These are phyloP conservation scores for Megacollybia marginata DNA, from an alignment of 768 basidiomycete species.

Conservation along the genomic window DNA sequence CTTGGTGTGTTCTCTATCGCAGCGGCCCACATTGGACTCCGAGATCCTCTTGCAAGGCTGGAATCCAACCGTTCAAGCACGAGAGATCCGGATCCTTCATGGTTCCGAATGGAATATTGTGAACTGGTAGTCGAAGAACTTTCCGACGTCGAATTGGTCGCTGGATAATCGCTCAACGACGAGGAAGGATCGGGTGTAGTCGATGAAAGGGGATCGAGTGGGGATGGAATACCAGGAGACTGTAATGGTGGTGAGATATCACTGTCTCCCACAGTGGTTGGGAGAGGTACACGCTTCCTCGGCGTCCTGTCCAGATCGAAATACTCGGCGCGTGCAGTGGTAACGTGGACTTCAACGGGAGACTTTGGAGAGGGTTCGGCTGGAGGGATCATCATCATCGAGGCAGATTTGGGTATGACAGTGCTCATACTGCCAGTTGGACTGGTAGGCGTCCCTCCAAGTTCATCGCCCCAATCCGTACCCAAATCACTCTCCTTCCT, in stretches of 20 bases:
- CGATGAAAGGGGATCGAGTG: slow-evolving; percentile 51
- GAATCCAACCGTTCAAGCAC: slow-evolving; percentile 69
- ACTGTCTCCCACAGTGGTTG: no score
- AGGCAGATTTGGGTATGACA: no score
- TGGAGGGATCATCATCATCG: no score
- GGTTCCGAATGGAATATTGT: slow-evolving; percentile 44
- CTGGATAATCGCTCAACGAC: slow-evolving; percentile 64
- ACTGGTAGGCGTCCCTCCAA: slow-evolving; percentile 43
- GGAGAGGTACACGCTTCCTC: no score
- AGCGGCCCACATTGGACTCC: slow-evolving; percentile 51
- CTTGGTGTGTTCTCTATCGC: slow-evolving; percentile 82
- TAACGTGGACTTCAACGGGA: background rate
- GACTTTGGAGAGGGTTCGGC: background rate
- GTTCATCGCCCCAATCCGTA: slow-evolving; percentile 58
- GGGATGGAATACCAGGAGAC: slow-evolving; percentile 20
- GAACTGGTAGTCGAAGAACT: slow-evolving; percentile 70
- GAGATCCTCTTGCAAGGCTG: slow-evolving; percentile 54
- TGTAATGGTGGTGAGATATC: no score
- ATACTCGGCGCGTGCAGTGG: background rate
- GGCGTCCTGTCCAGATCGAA: no score
- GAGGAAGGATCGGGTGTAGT: slow-evolving; percentile 72
- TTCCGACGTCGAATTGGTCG: slow-evolving; percentile 55
- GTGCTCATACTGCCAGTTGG: slow-evolving; percentile 24
- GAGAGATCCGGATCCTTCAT: slow-evolving; percentile 37
- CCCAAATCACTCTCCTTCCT: slow-evolving; percentile 51